Conservation (phyloP, 768 basidiomycete species). For the Jaapia argillacea region DNA sequence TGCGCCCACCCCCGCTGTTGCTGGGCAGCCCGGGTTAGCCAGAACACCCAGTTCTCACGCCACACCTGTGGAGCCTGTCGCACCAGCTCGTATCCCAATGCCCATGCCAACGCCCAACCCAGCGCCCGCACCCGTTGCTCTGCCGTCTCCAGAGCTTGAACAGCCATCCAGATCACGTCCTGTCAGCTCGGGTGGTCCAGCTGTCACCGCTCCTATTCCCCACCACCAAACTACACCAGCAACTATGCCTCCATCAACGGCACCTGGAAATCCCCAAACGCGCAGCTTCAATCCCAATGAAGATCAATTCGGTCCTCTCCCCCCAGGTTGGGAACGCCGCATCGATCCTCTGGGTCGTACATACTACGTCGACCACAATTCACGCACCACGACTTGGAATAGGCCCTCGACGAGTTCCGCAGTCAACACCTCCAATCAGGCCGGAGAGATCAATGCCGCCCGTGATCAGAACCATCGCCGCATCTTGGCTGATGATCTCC, state of each 20-base stretch:
- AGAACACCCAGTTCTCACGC: conserved; percentile 62
- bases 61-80: conserved; percentile 30
- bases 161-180: conserved; percentile 20
- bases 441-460: conserved; percentile 74
- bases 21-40: no score
- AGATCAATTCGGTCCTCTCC: conserved; percentile 89
- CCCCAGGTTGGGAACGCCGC: conserved; percentile 91
- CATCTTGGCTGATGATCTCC: conserved; percentile 73
- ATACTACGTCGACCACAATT: conserved; percentile 99
- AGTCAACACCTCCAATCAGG: conserved; percentile 60
- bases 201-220: conserved; percentile 12
- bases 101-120: conserved; percentile 24
- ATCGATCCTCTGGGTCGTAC: conserved; percentile 93
- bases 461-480: conserved; percentile 81
- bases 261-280: conserved; percentile 30
- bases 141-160: conserved; percentile 9
- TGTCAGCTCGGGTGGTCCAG: conserved; percentile 20
- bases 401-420: conserved; percentile 73
- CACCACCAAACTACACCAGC: conserved; percentile 13
- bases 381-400: conserved; percentile 96
- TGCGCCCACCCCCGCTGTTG: conserved; percentile 19
- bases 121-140: conserved; percentile 1
- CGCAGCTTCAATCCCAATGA: conserved; percentile 92
- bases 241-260: conserved; percentile 21
- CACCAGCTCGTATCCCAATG: conserved; percentile 30